Conservation (phyloP, 805 yeast species). For the Candida xiaguanensis region DNA sequence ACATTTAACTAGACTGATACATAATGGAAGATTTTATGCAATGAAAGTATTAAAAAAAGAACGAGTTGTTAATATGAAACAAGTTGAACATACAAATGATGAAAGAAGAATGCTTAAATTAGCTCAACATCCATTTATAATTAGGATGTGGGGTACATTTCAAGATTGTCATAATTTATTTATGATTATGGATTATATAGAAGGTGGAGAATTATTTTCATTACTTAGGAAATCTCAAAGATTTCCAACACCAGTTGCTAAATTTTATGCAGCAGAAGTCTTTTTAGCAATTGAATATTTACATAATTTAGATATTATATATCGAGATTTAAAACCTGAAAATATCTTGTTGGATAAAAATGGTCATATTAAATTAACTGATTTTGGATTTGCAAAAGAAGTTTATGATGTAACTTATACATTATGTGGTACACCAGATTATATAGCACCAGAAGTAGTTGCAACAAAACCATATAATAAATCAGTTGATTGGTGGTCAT, state of each 20-base stretch:
- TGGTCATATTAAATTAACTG: constrained; percentile 59
- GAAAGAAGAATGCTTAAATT: constrained; percentile 56
- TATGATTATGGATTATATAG: constrained; percentile 65
- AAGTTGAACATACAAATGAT: constrained; percentile 62
- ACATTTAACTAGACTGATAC: constrained; percentile 54
- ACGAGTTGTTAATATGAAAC: constrained; percentile 58
- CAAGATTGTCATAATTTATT: constrained; percentile 55
- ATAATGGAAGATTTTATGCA: constrained; percentile 58
- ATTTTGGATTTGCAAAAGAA: constrained; percentile 63
- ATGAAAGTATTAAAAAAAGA: constrained; percentile 56
- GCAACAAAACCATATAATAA: constrained; percentile 61
- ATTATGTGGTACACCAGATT: constrained; percentile 62
- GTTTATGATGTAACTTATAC: constrained; percentile 59
- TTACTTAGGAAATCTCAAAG: constrained; percentile 53
- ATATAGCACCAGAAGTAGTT: constrained; percentile 64
- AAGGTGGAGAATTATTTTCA: constrained; percentile 60
- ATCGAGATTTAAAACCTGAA: constrained; percentile 61
- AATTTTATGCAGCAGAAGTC: constrained; percentile 62
- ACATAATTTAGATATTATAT: constrained; percentile 56
- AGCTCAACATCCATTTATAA: constrained; percentile 58
- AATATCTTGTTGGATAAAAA: constrained; percentile 55
- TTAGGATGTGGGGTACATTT: constrained; percentile 66
- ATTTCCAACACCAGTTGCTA: constrained; percentile 61
- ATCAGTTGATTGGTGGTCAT: constrained; percentile 65
- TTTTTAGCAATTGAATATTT: constrained; percentile 55